Evolutionary conservation across 768 basidiomycete species (phyloP).

Genomic region (Chalciporus piperatus): DNA sequence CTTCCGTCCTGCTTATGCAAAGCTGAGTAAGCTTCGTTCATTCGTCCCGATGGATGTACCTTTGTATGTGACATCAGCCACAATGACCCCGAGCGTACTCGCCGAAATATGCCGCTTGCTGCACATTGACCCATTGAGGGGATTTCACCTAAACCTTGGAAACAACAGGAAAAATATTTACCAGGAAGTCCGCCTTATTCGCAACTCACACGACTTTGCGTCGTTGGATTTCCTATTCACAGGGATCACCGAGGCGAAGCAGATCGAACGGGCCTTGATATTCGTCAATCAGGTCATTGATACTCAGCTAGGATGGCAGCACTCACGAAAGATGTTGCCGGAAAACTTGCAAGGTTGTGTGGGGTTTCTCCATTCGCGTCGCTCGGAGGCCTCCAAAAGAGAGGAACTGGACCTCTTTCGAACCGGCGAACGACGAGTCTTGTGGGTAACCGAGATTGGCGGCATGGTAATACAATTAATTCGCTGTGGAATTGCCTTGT

Average conservation of each 20-base stretch:
- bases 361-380: conserved; percentile 25
- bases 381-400: conserved; percentile 16
- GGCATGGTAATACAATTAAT: conserved; percentile 34
- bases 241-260: background rate
- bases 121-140: no score
- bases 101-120: conserved; percentile 23
- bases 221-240: conserved; percentile 17
- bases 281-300: conserved; percentile 20
- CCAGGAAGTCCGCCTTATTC: no score
- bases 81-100: conserved; percentile 27
- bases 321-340: conserved; percentile 9
- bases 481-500: no score
- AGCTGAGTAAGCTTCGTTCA: no score
- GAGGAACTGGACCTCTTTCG: conserved; percentile 25
- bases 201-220: no score
- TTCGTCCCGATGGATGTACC: no score
- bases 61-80: no score
- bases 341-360: conserved; percentile 13
- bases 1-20: no score
- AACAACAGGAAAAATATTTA: conserved; percentile 37
- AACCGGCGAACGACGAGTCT: conserved; percentile 20
- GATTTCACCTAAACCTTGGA: conserved; percentile 35
- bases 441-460: conserved; percentile 36
- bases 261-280: conserved; percentile 7
- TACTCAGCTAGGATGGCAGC: conserved; percentile 14